Evolutionary conservation across 257 asterid genomes (phyloP).

Genomic region (Galeopsis tetrahit): DNA sequence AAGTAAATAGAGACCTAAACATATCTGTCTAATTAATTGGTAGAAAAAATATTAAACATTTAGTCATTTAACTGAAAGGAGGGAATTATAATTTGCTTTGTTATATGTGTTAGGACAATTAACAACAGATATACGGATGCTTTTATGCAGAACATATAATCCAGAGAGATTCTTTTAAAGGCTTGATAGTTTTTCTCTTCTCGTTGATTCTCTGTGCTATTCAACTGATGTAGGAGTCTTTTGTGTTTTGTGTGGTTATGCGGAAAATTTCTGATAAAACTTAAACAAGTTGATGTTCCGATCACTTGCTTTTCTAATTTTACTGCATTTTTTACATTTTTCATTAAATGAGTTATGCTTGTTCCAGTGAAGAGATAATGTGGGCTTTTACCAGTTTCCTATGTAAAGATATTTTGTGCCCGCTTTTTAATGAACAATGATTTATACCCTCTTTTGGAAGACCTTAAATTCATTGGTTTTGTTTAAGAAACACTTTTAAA

Average conservation of each 20-base stretch:
- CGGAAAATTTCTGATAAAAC: background rate
- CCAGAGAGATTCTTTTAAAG: background rate
- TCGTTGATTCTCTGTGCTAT: background rate
- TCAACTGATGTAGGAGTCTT: background rate
- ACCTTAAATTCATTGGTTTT: background rate
- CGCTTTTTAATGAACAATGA: background rate
- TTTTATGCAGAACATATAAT: too few species aligned
- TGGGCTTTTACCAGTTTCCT: background rate
- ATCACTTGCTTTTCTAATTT: background rate
- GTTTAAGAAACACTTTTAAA: too few species aligned
- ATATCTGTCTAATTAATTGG: constrained; percentile 9
- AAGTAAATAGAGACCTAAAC: constrained; percentile 20
- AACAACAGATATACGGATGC: background rate
- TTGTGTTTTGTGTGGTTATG: constrained; percentile 1
- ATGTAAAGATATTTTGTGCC: background rate
- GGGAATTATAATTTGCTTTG: background rate
- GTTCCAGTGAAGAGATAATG: background rate
- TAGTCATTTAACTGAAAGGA: constrained; percentile 7
- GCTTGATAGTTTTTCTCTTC: constrained; percentile 12
- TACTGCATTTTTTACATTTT: background rate
- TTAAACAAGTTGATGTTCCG: background rate
- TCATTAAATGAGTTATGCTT: background rate
- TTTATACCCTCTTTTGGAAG: background rate
- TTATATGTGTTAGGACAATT: constrained; percentile 3
- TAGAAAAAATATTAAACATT: constrained; percentile 8